A percentile compares a stretch with the other conserved stretches of the same genome.
phyloP scores from a whole-genome alignment of 2,329 filamentous ascomycete genomes.

The Calonectria ilicicola region DNA sequence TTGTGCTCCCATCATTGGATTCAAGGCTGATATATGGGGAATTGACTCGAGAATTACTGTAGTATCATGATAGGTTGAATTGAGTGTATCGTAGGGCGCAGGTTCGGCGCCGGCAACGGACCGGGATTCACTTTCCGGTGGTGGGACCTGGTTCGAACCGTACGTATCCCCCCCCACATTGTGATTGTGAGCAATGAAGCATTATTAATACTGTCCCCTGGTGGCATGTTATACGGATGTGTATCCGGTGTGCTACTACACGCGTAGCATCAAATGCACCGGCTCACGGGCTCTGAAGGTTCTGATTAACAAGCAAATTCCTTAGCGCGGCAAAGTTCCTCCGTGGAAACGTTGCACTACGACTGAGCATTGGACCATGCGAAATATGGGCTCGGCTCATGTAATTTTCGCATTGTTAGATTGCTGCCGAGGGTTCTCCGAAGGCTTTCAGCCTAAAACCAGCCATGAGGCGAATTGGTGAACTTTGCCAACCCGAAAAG shows the following conservation, averaged over 20 bases:
- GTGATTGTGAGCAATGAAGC: neutral
- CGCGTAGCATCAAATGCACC: neutral
- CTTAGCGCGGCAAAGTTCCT: no score
- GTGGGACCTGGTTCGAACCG: neutral
- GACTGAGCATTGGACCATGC: no score
- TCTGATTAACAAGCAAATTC: neutral
- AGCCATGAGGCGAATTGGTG: neutral
- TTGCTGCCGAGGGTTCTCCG: neutral
- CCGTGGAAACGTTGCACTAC: neutral
- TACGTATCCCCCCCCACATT: neutral
- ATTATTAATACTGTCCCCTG: neutral
- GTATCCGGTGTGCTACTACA: neutral
- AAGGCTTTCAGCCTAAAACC: neutral
- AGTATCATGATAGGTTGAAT: no score
- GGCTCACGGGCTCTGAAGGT: no score
- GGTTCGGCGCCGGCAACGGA: neutral
- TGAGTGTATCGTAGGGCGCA: neutral
- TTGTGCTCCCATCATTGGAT: no score
- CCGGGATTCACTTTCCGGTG: conserved; percentile 2
- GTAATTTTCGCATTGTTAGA: neutral
- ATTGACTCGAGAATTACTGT: neutral
- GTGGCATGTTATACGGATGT: neutral
- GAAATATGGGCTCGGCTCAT: neutral
- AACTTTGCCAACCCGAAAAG: neutral
- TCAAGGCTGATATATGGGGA: no score